Evolutionary conservation across 306 rosid genomes (phyloP), one percentile per base, ranked within the genome.

Genomic region (Lotus japonicus): DNA sequence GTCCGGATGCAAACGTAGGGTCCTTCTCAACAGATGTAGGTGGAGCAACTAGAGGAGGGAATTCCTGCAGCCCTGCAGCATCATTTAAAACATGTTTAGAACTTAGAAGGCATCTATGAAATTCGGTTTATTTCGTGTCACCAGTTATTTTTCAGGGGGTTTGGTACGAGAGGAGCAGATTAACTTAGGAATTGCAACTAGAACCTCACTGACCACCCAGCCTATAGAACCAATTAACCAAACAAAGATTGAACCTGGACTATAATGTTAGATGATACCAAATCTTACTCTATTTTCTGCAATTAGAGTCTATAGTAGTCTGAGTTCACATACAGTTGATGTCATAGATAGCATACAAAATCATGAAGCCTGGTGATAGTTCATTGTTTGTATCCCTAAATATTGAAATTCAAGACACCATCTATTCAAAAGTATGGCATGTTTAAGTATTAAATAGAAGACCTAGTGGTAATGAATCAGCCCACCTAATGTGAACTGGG

Each of bases 21-120:
- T 88, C 92, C 49, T 48, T 76, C 18, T 50, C 42, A 52, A 87
- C 89, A 3, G 95, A 28, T 11, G 95, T 71, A 19, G 97, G 99
- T 7, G 99, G 99, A 16, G 85, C 99, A 43, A 79, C 48, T 7
- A 90, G 89, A 2, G 92, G 88, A 13, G 97, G 99, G 56, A 90
- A 86, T 84, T 79, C 78, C 58, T 79, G 97, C 0, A 80, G 65
- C 54, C 90, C 99, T 94, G 99, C 64, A 75, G 49, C 18, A 71
- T 36, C 57, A 61, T 81, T 77, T 50, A 21, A 57, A 59, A 57
- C 11, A 63, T 1, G 59, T 52, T 58, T 43, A 78, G 73, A 74
- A 53, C 35, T 48, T 43, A 36, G 38, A 77, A 45, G 57, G 19
- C 42, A 38, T 18, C 45, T 54, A 45, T 10, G 45, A 46, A 51